Conservation (phyloP, 2,329 filamentous ascomycete genomes). For the Stenocarpella maydis region DNA sequence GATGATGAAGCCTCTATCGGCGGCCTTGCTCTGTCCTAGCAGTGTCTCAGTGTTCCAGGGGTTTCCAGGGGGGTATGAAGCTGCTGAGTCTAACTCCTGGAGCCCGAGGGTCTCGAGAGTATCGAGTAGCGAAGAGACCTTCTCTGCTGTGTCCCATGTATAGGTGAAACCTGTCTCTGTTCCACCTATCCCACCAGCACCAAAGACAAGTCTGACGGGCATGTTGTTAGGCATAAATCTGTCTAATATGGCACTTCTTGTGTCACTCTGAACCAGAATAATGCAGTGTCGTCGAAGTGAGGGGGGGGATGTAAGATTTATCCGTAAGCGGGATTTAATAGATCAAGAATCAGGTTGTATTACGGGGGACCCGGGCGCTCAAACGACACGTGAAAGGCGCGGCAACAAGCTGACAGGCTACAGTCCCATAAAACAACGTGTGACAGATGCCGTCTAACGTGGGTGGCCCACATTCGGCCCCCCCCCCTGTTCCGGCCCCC, state of each 20-base stretch:
- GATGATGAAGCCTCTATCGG: conserved; percentile 40
- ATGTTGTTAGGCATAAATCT: background rate
- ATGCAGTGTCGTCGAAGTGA: background rate
- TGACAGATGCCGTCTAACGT: too few species aligned
- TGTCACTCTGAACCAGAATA: background rate
- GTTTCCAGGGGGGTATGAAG: conserved; percentile 37
- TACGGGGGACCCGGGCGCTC: too few species aligned
- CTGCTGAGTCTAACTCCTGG: conserved; percentile 38
- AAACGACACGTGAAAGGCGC: background rate
- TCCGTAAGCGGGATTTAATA: background rate
- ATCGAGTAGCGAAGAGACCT: conserved; percentile 35
- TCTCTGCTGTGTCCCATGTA: conserved; percentile 38
- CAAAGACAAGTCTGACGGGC: conserved; percentile 37
- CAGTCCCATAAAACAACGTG: background rate
- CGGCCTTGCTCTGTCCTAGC: conserved; percentile 32
- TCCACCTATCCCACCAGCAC: conserved; percentile 38
- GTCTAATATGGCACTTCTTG: background rate
- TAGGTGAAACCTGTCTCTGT: conserved; percentile 36
- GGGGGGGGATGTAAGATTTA: background rate
- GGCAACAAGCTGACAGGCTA: background rate
- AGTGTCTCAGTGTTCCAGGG: conserved; percentile 37
- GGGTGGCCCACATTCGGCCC: too few species aligned
- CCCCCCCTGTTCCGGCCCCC: too few species aligned
- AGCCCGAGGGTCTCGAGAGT: conserved; percentile 35
- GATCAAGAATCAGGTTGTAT: background rate